Percentiles rank a stretch among this genome's conserved stretches.
Evolutionary conservation across 139 green algal species (phyloP).

Genomic region (Ettlia oleoabundans): DNA sequence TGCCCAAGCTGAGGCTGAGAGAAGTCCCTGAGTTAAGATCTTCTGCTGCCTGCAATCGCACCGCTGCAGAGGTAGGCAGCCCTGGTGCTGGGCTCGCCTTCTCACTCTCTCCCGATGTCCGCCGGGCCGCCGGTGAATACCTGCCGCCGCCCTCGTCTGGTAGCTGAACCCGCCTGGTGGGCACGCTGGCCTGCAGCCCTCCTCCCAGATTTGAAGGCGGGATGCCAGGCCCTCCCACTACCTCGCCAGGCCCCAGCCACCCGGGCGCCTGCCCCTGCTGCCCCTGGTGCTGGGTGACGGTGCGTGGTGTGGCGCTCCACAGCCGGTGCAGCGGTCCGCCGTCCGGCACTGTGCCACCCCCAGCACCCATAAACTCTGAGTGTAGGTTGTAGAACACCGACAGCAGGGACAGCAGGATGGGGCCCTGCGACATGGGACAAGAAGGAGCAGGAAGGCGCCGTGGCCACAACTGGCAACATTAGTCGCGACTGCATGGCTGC

Average conservation of each 20-base stretch:
- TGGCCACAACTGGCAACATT: no score
- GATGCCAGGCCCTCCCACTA: not conserved
- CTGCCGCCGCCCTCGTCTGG: not conserved
- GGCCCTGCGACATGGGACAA: slow-evolving; percentile 34
- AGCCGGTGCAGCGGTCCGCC: slow-evolving; percentile 25
- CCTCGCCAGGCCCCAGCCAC: not conserved
- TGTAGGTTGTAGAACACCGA: slow-evolving; percentile 64
- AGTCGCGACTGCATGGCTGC: no score
- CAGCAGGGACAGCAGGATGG: slow-evolving; percentile 69
- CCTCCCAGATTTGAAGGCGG: not conserved
- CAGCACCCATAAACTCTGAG: slow-evolving; percentile 44
- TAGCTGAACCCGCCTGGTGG: not conserved
- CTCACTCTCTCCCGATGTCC: not conserved
- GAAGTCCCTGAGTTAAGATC: no score
- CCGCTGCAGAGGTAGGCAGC: not conserved
- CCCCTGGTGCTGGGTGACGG: not conserved
- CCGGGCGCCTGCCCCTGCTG: not conserved
- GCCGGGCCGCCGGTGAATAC: not conserved
- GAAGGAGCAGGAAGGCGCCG: not conserved
- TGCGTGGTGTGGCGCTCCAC: slow-evolving; percentile 23
- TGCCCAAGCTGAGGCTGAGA: not conserved
- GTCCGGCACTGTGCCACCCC: not conserved
- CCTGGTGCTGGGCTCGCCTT: no score
- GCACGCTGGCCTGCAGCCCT: slow-evolving; percentile 4
- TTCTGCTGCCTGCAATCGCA: not conserved